These are phyloP conservation scores for Suillus subluteus DNA, from an alignment of 768 basidiomycete species.

Conservation along the genomic window DNA sequence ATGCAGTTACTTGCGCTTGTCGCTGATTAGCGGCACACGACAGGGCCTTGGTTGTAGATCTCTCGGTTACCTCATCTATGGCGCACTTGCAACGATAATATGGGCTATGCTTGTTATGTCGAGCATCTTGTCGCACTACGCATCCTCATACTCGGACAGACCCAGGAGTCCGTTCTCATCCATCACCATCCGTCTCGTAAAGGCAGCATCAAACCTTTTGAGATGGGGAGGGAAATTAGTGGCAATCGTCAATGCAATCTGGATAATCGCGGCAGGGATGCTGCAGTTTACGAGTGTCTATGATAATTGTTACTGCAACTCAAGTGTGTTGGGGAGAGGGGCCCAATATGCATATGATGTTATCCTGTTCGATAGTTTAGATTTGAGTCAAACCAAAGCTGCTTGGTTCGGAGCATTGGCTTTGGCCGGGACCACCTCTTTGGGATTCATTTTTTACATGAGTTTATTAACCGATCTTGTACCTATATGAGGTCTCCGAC, in stretches of 20 bases:
- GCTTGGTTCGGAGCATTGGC: conserved; percentile 45
- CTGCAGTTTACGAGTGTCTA: conserved; percentile 29
- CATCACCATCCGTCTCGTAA: conserved; percentile 5
- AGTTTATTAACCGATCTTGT: conserved; percentile 4
- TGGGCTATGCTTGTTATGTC: conserved; percentile 37
- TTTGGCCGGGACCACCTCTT: conserved; percentile 19
- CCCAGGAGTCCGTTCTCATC: not conserved
- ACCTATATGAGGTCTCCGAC: not conserved
- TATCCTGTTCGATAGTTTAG: conserved; percentile 19
- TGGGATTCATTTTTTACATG: conserved; percentile 4
- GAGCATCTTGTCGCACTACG: conserved; percentile 29
- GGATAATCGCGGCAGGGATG: conserved; percentile 25
- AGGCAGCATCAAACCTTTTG: conserved; percentile 12
- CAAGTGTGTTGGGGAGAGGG: conserved; percentile 21
- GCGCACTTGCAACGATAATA: conserved; percentile 27
- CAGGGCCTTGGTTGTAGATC: conserved; percentile 41
- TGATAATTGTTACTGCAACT: conserved; percentile 30
- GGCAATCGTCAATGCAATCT: conserved; percentile 24
- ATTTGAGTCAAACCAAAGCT: conserved; percentile 27
- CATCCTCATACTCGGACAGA: not conserved
- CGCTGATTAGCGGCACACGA: not conserved
- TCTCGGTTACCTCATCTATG: conserved; percentile 35
- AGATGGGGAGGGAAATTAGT: conserved; percentile 23
- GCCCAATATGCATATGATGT: conserved; percentile 32
- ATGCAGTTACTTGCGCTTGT: not conserved